Base-by-base conservation (phyloP, 192 early-diverging fungal genomes). In the Coemansia sp. region DNA sequence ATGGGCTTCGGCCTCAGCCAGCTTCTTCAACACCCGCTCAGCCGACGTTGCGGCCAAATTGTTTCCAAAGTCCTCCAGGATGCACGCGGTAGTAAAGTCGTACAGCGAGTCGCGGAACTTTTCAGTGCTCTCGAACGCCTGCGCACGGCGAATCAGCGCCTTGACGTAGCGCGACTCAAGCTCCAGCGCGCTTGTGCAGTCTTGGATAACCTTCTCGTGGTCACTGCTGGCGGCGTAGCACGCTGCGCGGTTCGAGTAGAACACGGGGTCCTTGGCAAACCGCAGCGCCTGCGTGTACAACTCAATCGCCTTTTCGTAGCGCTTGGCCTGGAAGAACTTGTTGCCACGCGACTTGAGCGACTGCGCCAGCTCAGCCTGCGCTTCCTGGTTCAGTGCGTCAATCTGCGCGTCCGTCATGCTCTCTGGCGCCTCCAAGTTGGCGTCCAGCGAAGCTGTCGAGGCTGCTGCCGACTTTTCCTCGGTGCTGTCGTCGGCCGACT, bases 161-260 rank as follows among this genome's bases (percentile, higher is more conserved):
- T 97, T 97, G 69, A 94, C 84, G 65, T 97, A 98, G n/a, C 75
- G 80, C 27, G 87, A 83, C 77, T 98, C 93, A 41, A 94, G 82
- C 62, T 83, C 79, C 57, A 98, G 70, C 5, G 96, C 91, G 57
- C 85, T 80, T 56, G 85, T 90, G 73, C 92, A 94, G 74, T 98
- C 96, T 27, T 86, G 84, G 59, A 98, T 90, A 21, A 92, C 93
- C 32, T 86, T 79, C 2, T 87, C 85, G 67, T 89, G 83, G 59
- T 93, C 64, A 57, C 88, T 86, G 25, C 88, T 62, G 55, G 93
- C 90, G 1, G 88, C 86, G 65, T 91, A 92, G 75, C 94, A 96
- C 8, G 96, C 97, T 15, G 95, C 96, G 32, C 97, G 90, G 85
- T 99, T 99, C 63, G 90, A 90, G 82, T 86, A 98, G 67, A 90